Percentiles rank a stretch among this genome's conserved stretches.
Evolutionary conservation across 768 basidiomycete species (phyloP).

Genomic region (Russula earlei): DNA sequence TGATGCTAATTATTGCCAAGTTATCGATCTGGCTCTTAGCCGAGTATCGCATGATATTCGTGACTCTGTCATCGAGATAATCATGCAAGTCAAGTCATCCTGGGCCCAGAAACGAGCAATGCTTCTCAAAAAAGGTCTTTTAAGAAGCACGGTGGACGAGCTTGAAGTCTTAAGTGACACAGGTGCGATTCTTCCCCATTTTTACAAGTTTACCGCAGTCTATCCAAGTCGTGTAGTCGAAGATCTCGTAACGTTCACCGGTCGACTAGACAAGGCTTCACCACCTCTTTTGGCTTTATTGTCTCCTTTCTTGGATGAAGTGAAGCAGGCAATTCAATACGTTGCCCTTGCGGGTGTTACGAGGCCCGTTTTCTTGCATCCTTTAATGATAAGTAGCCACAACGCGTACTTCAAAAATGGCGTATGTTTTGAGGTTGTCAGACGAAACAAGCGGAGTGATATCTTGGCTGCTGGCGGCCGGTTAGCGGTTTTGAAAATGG

Average conservation of each 20-base stretch:
- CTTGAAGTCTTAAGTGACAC: constrained; percentile 59
- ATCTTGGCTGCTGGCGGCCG: constrained; percentile 76
- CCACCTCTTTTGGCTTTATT: constrained; percentile 42
- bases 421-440: constrained; percentile 64
- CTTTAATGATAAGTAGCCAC: constrained; percentile 63
- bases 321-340: constrained; percentile 52
- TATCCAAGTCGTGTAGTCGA: constrained; percentile 35
- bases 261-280: constrained; percentile 51
- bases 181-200: constrained; percentile 33
- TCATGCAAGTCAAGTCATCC: constrained; percentile 56
- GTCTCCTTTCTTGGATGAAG: constrained; percentile 44
- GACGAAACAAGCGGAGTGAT: constrained; percentile 54
- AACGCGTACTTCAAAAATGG: constrained; percentile 63
- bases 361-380: constrained; percentile 56
- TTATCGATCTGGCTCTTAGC: constrained; percentile 54
- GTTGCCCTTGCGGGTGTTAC: constrained; percentile 53
- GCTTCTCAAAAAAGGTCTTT: constrained; percentile 59
- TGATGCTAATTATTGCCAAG: constrained; percentile 30
- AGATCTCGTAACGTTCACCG: constrained; percentile 48
- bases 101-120: constrained; percentile 59
- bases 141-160: constrained; percentile 61
- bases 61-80: constrained; percentile 49
- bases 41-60: constrained; percentile 52
- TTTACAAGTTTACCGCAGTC: neutral
- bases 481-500: constrained; percentile 30